Conservation (phyloP, 306 rosid genomes). For the Sicyos edulis region DNA sequence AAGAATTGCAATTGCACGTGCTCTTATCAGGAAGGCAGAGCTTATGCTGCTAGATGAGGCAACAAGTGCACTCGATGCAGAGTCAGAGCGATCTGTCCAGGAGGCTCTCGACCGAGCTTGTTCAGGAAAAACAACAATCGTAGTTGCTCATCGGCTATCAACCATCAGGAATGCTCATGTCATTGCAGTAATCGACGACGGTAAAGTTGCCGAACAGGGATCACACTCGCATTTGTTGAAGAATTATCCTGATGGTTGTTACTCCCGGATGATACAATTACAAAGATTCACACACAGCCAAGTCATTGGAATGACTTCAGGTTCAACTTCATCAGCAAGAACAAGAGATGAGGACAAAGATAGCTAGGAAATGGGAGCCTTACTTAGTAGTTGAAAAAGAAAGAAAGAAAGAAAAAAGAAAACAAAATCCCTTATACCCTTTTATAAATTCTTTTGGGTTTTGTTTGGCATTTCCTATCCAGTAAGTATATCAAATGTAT, state of each 20-base stretch:
- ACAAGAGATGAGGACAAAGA: conserved; percentile 61
- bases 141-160: conserved; percentile 82
- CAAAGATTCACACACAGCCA: conserved; percentile 80
- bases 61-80: conserved; percentile 95
- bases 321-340: conserved; percentile 68
- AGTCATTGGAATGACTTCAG: conserved; percentile 79
- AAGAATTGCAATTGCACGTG: conserved; percentile 85
- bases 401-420: background rate
- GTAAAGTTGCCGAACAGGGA: conserved; percentile 97
- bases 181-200: conserved; percentile 95
- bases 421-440: conserved; percentile 40
- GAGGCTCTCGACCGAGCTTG: conserved; percentile 91
- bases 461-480: conserved; percentile 30
- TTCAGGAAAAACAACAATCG: conserved; percentile 80
- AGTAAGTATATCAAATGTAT: conserved; percentile 51
- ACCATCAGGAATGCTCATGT: conserved; percentile 77
- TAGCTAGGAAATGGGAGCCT: conserved; percentile 28
- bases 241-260: conserved; percentile 80
- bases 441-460: conserved; percentile 29
- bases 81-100: conserved; percentile 90
- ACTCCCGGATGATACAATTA: conserved; percentile 82
- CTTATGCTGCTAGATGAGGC: conserved; percentile 94
- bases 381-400: background rate
- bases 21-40: conserved; percentile 80
- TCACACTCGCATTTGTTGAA: conserved; percentile 90